Evolutionary conservation across 2,329 filamentous ascomycete species (phyloP).

Genomic region (Lachnellula hyalina): DNA sequence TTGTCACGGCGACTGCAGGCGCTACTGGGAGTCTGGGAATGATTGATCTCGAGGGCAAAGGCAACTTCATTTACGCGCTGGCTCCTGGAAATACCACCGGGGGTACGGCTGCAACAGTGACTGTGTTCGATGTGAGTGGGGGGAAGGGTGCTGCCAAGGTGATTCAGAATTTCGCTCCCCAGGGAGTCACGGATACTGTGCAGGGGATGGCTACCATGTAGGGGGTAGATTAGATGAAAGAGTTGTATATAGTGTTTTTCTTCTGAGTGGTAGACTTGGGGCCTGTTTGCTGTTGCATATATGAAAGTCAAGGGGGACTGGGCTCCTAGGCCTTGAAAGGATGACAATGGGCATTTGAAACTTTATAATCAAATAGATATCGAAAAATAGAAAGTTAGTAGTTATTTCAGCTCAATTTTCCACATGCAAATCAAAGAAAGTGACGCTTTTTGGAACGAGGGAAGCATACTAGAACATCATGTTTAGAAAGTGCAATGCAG

Average conservation of each 20-base stretch:
- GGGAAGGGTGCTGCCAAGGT: constrained; percentile 28
- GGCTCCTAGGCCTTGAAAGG: neutral
- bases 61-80: constrained; percentile 53
- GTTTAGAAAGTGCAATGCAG: neutral
- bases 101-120: constrained; percentile 27
- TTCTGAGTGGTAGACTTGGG: too few species aligned
- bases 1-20: constrained; percentile 41
- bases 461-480: too few species aligned
- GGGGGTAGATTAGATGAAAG: neutral
- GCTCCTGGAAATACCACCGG: constrained; percentile 22
- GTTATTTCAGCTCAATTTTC: too few species aligned
- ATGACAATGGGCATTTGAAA: neutral
- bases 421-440: too few species aligned
- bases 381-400: too few species aligned
- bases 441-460: too few species aligned
- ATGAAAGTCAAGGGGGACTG: neutral
- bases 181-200: constrained; percentile 29
- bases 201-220: constrained; percentile 32
- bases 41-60: constrained; percentile 48
- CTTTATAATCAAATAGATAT: too few species aligned
- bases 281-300: neutral
- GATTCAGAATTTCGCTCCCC: constrained; percentile 34
- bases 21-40: constrained; percentile 45
- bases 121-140: constrained; percentile 36
- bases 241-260: neutral